Evolutionary conservation across 1,139 yeast species (phyloP), one percentile per base, ranked within the genome.

Genomic region (Kodamaea arcana): DNA sequence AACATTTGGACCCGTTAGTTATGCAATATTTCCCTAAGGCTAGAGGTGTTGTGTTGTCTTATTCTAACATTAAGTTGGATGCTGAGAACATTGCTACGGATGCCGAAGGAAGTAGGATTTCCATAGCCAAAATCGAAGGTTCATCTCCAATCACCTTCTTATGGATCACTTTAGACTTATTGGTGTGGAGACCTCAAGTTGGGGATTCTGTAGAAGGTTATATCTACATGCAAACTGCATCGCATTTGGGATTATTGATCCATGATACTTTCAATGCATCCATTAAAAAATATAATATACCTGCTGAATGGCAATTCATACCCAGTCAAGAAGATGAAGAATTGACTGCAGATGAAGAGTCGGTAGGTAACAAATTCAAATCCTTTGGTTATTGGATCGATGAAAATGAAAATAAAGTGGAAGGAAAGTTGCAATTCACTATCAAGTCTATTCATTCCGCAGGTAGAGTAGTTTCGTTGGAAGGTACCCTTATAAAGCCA

Each of bases 201-300:
- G 96, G 95, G 4, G 97, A 92, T 52, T 64, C 69, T 2, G 61
- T 90, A 22, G 95, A 90, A 55, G 98, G 98, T 5, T 75, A 79
- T 65, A 75, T 85, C 39, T 87, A 87, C 63, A 79, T 92, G 75
- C 97, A 90, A 65, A 83, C 97, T 1, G 96, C 95, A 12, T 83
- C 95, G 7, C 98, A 92, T 55, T 82, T 94, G 51, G 97, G 97
- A 42, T 69, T 92, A 44, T 72, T 92, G 47, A 72, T 92, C 35
- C 92, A 86, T 56, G 97, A 92, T 60, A 86, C 95, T 1, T 92
- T 92, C 66, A 94, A 92, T 62, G 97, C 97, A 23, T 80, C 94
- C 35, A 87, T 92, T 45, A 86, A 85, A 58, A 80, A 85, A 57
- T 82, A 75, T 54, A 79, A 78, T 48, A 87, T 92, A 43, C 98